phyloP scores from a whole-genome alignment of 768 basidiomycete species.

The Lactarius vividus region DNA sequence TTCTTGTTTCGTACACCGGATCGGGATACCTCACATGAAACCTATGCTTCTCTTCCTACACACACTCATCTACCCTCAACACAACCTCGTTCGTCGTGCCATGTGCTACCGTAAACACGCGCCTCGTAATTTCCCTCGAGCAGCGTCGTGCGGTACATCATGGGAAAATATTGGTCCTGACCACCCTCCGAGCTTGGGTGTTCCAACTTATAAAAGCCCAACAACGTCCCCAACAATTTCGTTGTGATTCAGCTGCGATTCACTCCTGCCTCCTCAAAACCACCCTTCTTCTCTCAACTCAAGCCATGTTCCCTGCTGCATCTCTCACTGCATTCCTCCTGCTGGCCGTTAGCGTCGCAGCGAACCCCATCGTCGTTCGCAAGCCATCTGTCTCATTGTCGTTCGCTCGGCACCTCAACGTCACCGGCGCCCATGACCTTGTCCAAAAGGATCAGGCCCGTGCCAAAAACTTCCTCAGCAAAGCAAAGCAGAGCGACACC shows the following conservation, averaged over 20 bases:
- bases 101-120: background rate
- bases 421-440: conserved; percentile 49
- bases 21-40: background rate
- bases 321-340: too few species aligned
- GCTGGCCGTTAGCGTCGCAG: too few species aligned
- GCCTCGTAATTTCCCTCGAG: background rate
- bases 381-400: background rate
- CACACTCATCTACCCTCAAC: background rate
- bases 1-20: background rate
- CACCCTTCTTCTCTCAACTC: background rate
- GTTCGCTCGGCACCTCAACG: conserved; percentile 42
- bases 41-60: background rate
- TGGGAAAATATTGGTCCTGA: background rate
- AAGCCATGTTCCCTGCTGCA: background rate
- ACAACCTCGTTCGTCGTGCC: background rate
- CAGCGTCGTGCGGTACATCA: background rate
- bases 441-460: conserved; percentile 51
- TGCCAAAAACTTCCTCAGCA: conserved; percentile 42
- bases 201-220: background rate
- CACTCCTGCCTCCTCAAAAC: conserved; percentile 9
- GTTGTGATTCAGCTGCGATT: conserved; percentile 9
- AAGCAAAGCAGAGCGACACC: conserved; percentile 35
- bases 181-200: background rate
- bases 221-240: background rate
- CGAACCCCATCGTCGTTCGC: conserved; percentile 18